Evolutionary conservation across 352 stramenopile species (phyloP).

Genomic region (Phytophthora cryptogea): DNA sequence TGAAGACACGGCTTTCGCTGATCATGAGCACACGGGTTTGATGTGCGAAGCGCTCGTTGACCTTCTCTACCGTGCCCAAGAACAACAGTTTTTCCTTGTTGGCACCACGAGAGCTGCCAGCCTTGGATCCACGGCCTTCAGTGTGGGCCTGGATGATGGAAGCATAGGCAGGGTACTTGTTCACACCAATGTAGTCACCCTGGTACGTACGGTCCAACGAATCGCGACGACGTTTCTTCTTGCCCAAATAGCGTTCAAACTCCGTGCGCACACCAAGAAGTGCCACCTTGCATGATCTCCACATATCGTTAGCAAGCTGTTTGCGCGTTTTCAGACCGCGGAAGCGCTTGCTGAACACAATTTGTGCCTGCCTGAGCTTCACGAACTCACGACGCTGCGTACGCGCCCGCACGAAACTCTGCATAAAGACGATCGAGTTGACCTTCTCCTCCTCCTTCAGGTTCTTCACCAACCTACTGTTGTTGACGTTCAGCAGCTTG

Average conservation of each 20-base stretch:
- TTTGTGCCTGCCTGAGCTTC: slow-evolving; percentile 60
- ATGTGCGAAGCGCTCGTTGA: slow-evolving; percentile 86
- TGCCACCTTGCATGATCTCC: slow-evolving; percentile 71
- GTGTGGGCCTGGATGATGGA: slow-evolving; percentile 65
- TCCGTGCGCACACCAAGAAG: slow-evolving; percentile 80
- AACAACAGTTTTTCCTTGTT: slow-evolving; percentile 71
- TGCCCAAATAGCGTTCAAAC: slow-evolving; percentile 83
- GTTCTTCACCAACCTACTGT: slow-evolving; percentile 46
- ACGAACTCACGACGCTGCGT: slow-evolving; percentile 58
- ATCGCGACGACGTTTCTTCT: slow-evolving; percentile 87
- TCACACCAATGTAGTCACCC: slow-evolving; percentile 81
- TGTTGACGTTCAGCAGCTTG: slow-evolving; percentile 59
- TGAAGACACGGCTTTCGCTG: slow-evolving; percentile 76
- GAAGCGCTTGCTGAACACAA: slow-evolving; percentile 81
- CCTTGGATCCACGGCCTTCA: slow-evolving; percentile 31
- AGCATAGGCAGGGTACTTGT: slow-evolving; percentile 67
- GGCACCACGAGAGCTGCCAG: slow-evolving; percentile 20
- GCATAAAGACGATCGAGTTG: slow-evolving; percentile 74
- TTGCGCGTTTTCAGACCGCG: slow-evolving; percentile 77
- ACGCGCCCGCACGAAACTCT: slow-evolving; percentile 71
- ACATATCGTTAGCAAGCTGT: slow-evolving; percentile 68
- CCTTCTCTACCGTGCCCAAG: slow-evolving; percentile 70
- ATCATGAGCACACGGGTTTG: slow-evolving; percentile 80
- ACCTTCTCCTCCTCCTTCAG: slow-evolving; percentile 63
- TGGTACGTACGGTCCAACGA: slow-evolving; percentile 76